Evolutionary conservation across 1,139 yeast genomes (phyloP).

Genomic region (Lodderomyces orthopsilosis): DNA sequence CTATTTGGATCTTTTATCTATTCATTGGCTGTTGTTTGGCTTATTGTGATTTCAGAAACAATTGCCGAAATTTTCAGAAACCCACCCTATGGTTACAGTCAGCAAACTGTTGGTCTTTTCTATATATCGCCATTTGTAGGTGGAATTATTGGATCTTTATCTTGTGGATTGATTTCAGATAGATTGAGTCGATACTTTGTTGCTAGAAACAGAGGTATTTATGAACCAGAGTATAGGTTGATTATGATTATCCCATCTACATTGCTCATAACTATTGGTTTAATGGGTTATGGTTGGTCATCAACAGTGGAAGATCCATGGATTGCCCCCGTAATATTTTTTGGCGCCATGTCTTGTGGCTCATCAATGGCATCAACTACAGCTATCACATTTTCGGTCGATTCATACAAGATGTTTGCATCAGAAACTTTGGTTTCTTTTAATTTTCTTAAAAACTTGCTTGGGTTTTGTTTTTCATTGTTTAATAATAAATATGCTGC

Average conservation of each 20-base stretch:
- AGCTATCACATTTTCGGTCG: conserved; percentile 60
- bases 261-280: conserved; percentile 44
- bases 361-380: conserved; percentile 60
- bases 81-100: conserved; percentile 46
- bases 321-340: conserved; percentile 58
- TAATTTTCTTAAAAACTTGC: conserved; percentile 51
- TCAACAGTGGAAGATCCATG: conserved; percentile 47
- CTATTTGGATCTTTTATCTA: conserved; percentile 54
- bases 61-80: conserved; percentile 48
- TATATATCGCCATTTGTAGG: conserved; percentile 60
- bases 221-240: conserved; percentile 63
- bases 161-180: conserved; percentile 54
- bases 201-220: conserved; percentile 47
- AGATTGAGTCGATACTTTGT: conserved; percentile 38
- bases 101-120: conserved; percentile 53
- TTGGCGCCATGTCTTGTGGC: conserved; percentile 58
- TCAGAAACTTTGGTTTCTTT: conserved; percentile 58
- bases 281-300: conserved; percentile 67
- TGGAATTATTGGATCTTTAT: conserved; percentile 54
- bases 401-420: conserved; percentile 57
- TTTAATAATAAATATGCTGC: conserved; percentile 50
- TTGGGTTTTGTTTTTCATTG: conserved; percentile 57
- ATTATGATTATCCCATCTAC: conserved; percentile 54
- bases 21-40: conserved; percentile 61
- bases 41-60: conserved; percentile 59